Base-by-base conservation (phyloP, 2,329 filamentous ascomycete species). In the Cladosporium sp. region DNA sequence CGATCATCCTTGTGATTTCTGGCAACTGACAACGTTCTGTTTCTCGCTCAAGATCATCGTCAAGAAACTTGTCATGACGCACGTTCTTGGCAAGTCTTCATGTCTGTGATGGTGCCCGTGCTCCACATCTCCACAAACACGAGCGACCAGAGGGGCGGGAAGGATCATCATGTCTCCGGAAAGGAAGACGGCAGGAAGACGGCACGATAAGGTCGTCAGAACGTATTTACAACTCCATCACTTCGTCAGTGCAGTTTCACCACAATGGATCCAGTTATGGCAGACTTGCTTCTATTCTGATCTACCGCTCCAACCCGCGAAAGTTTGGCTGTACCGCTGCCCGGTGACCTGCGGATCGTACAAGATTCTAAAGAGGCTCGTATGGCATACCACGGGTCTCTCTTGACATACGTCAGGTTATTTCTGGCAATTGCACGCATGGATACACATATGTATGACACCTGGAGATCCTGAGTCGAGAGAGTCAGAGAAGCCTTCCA, bases 41-140 rank as follows among this genome's bases (percentile, higher is more conserved):
- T 46, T 46, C 39, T 46, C 21, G 39, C 39, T 46, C n/a, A 46
- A 23, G 39, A 46, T 46, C 39, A 46, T 46, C 39, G 39, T 46
- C 39, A 21, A 32, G n/a, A 46, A 21, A 53, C 49, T 8, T 26
- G 25, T 8, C 23, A 16, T 56, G 14, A 21, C 18, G 26, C 51
- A 56, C 7, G 51, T 30, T 32, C 51, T 26, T 30, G 25, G 51
- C 18, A 34, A 26, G 14, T 56, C 26, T 34, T 30, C 30, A 56
- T n/a, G 23, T n/a, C 16, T 28, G n/a, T n/a, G n/a, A n/a, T 7
- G 7, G 7, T 25, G 28, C 30, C 18, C 18, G 26, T 30, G 56
- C 34, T 58, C 56, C 25, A 26, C 34, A 54, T 28, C 51, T 51
- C 51, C 54, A 39, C 54, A 57, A 57, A 57, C 54, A 57, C 32